Evolutionary conservation across 345 rosid species (phyloP), one percentile per base, ranked within the genome.

Genomic region (Abelmoschus esculentus): DNA sequence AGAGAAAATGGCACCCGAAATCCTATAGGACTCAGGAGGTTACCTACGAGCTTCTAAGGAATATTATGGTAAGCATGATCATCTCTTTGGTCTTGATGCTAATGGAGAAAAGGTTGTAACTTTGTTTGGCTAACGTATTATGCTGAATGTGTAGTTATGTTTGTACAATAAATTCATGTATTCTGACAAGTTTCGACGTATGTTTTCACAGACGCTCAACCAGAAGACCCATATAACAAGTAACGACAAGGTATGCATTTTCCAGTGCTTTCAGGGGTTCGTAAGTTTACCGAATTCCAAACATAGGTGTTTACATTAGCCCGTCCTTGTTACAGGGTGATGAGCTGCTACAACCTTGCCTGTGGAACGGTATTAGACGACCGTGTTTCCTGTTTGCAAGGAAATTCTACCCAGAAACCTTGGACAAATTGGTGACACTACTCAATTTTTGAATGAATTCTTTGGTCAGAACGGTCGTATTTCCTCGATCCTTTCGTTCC

Each of bases 1-100:
- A 96, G 78, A 87, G 92, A 74, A 92, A 86, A 75, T 96, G 98
- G 99, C 98, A 96, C 82, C 98, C 98, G 19, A 96, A 87, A 79
- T 87, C 91, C n/a, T 96, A 90, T 74, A 87, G 81, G 79, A 79
- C 88, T 12, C 83, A 76, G 11, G 96, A 96, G 55, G 58, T 89
- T 66, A 82, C 86, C 6, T 83, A 79, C 3, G 91, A 83, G 58
- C 86, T 92, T 74, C 61, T 96, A 72, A 86, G 69, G 84, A 96
- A 90, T 73, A 78, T 96, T 55, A 86, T 91, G 84, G 99, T 96
- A 90, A 34, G 0, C 10, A 11, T 22, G 12, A 18, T 15, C 54
- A 49, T 15, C 54, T 49, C 18, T 49, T 15, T 49, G 18, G 6
- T 49, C 53, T 49, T 49, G 53, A 49, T 49, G 53, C 6, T 49